These are phyloP conservation scores for Cenococcum geophilum DNA, from an alignment of 495 filamentous ascomycete genomes.

Conservation along the genomic window DNA sequence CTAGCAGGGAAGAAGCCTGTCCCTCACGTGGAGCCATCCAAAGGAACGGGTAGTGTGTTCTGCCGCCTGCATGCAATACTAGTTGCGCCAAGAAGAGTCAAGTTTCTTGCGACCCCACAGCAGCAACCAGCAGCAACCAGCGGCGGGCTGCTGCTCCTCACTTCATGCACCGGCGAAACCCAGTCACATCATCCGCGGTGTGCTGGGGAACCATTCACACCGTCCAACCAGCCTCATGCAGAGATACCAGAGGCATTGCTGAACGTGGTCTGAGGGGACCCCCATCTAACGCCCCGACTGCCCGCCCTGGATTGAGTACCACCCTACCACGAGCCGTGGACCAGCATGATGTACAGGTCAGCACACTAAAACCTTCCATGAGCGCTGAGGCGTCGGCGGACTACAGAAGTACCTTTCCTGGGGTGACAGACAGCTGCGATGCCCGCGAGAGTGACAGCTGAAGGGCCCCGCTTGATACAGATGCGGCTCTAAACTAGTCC, in stretches of 20 bases:
- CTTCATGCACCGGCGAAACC: slow-evolving; percentile 1
- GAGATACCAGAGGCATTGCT: background rate
- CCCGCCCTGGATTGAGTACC: background rate
- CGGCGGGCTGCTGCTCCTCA: background rate
- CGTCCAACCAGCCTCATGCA: background rate
- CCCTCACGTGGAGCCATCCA: slow-evolving; percentile 27
- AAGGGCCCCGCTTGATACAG: background rate
- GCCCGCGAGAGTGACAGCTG: background rate
- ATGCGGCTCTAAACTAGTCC: background rate
- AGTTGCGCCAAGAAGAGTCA: background rate
- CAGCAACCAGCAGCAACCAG: background rate
- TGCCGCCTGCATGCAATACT: slow-evolving; percentile 2
- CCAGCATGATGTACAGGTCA: slow-evolving; percentile 3
- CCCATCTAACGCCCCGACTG: background rate
- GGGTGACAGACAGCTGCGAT: background rate
- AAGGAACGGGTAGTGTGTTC: slow-evolving; percentile 8
- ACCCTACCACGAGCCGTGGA: background rate
- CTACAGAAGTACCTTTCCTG: background rate
- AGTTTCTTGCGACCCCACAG: slow-evolving; percentile 6
- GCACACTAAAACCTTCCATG: background rate
- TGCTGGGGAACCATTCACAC: background rate
- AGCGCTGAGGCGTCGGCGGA: slow-evolving; percentile 2
- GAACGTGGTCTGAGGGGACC: background rate
- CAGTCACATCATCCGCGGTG: background rate
- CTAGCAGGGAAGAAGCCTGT: slow-evolving; percentile 19